Base-by-base conservation (phyloP, 2,329 filamentous ascomycete genomes). In the Xylariaceae sp. region DNA sequence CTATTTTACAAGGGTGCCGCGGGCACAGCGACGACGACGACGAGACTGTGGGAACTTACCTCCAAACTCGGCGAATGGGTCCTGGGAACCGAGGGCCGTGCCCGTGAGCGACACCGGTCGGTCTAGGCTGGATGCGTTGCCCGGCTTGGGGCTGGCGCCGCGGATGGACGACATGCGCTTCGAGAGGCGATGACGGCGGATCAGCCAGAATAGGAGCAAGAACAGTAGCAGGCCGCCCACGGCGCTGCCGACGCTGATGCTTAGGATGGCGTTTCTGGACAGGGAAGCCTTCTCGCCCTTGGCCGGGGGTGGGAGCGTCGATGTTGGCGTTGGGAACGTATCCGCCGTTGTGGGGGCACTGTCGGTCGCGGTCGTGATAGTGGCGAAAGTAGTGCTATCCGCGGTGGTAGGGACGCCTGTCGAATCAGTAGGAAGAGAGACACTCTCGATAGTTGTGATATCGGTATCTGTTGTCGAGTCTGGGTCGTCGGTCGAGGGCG, bases 21-120 rank as follows among this genome's bases (percentile, higher is more conserved):
- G 8, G 8, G 8, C 8, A 5, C 8, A 26, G 26, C 5, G 26
- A 26, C 8, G 26, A 8, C 26, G 26, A 8, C 26, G 8, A 5
- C 26, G 26, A 26, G 26, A 26, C 26, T 26, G 21, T 34, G n/a
- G 5, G 19, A n/a, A 56, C 67, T 63, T 62, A 76, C 76, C 75
- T 68, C 74, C 73, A 65, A 76, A 76, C 10, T 72, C 69, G 1
- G 71, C 73, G 61, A 77, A 76, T 2, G 74, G 69, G 48, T 75
- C 73, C 18, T 41, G 55, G 57, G n/a, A 37, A 22, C 32, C 56
- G 51, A 52, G 55, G 61, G 34, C 54, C 61, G 49, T 49, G 5
- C 42, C 47, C 7, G 47, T 44, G 46, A 47, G 26, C 19, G 54
- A 49, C 7, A 41, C 47, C 12, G 18, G 51, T 10, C 48, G 50